Evolutionary conservation across 2,329 filamentous ascomycete species (phyloP), one percentile per base, ranked within the genome.

Genomic region (Aspergillus fijiensis): DNA sequence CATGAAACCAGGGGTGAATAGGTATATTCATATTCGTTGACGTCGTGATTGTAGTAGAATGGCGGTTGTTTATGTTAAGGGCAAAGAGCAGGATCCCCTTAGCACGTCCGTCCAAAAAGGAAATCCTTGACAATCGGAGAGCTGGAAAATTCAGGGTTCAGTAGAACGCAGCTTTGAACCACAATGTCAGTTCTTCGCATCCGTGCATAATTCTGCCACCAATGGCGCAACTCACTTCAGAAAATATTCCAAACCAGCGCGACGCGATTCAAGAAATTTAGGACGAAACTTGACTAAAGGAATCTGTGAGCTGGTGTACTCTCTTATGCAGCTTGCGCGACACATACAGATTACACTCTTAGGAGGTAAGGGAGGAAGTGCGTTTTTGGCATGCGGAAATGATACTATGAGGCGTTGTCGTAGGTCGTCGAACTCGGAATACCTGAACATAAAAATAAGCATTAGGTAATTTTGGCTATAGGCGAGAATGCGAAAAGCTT

Each of bases 81-180:
- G 4, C 21, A 16, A 27, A 55, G 45, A 31, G 19, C 16, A 45
- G 16, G 42, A 35, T 21, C 42, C 11, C 5, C 27, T 59, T 64
- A 74, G 47, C 67, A 73, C 45, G 71, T 66, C 31, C 72, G 68
- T 23, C 72, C 72, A 74, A 96, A 95, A 54, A 97, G 82, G 72
- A 97, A 97, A 60, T 96, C 92, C 73, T 95, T 96, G 49, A 96
- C 82, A 2, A 96, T 87, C 0, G 92, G 91, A n/a, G 91, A 95
- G 11, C 90, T 90, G 35, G 92, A 91, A 72, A 97, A 97, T 75
- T 97, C 92, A 0, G 94, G 94, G 74, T 97, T 97, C 31, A 97
- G 79, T 65, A 98, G 79, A 62, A 97, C 88, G 78, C 93, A 97
- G 73, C 92, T 96, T 52, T 19, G 19, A 27, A 4, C 27, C 21